Evolutionary conservation across 2,329 filamentous ascomycete genomes (phyloP), one percentile per base, ranked within the genome.

Genomic region (Harringtonia lauricola): DNA sequence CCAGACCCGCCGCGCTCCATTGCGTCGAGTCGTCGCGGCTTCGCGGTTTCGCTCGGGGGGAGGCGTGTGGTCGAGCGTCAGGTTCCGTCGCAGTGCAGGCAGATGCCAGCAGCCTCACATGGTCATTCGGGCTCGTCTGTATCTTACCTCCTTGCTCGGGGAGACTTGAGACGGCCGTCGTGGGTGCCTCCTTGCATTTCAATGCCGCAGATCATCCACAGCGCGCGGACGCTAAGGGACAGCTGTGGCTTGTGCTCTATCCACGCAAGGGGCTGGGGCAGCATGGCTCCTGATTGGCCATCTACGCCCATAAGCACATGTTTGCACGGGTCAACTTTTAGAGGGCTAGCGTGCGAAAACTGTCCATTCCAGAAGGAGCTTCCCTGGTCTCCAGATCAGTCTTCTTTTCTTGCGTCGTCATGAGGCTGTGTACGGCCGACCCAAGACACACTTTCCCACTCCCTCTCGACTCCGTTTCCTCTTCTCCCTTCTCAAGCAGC

Each of bases 1-100:
- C 40, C 49, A 38, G 65, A 65, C 46, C 58, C 59, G 47, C 54
- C 54, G 54, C 64, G 61, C 58, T 68, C 65, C 64, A 67, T 67
- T 7, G 8, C 39, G 38, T 37, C 21, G 17, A 21, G 31, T 44
- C 22, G 36, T 34, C 29, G 42, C 26, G 17, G 24, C 18, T 33
- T 29, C n/a, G n/a, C n/a, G n/a, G n/a, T n/a, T n/a, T n/a, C 22
- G 28, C 35, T 37, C 36, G 22, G 9, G n/a, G 22, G 22, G 6
- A n/a, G 22, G 21, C 3, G 15, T 14, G 15, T 31, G 7, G n/a
- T 15, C 17, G 31, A 18, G 19, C 18, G 2, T 13, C 9, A 14
- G 34, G 19, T 35, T 26, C 17, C 9, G 36, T 31, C 31, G 6
- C 12, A 31, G 37, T 47, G 18, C 38, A 41, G 37, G 17, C 15